Conservation (phyloP, 148 eudicot genomes). For the Rhododendron ferrugineum region DNA sequence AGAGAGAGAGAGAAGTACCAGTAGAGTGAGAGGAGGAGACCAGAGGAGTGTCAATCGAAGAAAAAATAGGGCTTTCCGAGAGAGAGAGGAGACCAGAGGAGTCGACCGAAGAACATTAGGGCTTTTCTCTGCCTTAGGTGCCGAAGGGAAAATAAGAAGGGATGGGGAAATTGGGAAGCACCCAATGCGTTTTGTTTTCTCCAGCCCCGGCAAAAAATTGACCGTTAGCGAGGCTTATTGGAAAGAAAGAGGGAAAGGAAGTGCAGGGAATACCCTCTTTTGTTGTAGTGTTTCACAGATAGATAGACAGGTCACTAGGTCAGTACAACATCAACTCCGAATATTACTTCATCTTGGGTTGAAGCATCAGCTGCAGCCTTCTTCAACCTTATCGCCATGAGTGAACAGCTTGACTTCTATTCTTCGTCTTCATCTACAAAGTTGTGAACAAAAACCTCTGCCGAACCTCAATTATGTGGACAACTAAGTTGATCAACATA, state of each 20-base stretch:
- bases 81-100: no score
- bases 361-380: constrained; percentile 8
- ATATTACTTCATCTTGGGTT: constrained; percentile 13
- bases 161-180: neutral
- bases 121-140: neutral
- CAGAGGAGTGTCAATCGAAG: no score
- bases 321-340: neutral
- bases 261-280: neutral
- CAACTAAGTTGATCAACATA: neutral
- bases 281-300: neutral
- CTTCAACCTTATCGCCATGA: constrained; percentile 16
- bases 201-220: no score
- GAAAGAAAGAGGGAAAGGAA: neutral
- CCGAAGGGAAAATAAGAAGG: neutral
- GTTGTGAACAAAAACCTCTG: neutral
- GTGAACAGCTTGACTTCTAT: neutral
- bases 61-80: no score
- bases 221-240: no score
- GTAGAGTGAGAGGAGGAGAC: no score
- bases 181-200: neutral
- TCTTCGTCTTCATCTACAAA: neutral
- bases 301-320: neutral
- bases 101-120: neutral
- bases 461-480: neutral
- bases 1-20: no score